phyloP scores from a whole-genome alignment of 176 grass and related monocot species.

The sorghum (Sorghum bicolor) region Sorghum_bicolor_NCBIv3 NC_012870.2:72734001-72734500 shows the following conservation, averaged over 20 bases:
- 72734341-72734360: not conserved
- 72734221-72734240: not conserved
- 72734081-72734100: not conserved
- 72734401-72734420: not conserved
- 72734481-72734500: not conserved
- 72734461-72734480: not conserved
- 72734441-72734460: not conserved
- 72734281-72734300: not conserved
- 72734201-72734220: not conserved
- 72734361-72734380: constrained; percentile 12
- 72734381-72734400: not conserved
- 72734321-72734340: not conserved
- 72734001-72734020: not conserved
- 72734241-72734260: not conserved
- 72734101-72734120: not conserved
- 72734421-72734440: not conserved
- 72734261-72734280: not conserved
- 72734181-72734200: constrained; percentile 34
- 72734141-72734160: not conserved
- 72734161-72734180: not conserved
- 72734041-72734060: not conserved
- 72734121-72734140: not conserved
- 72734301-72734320: not conserved
- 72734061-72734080: not conserved
- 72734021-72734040: not conserved